These are phyloP conservation scores for Microbotryomycetes sp. DNA, from an alignment of 1,284 basidiomycete genomes.

Conservation along the genomic window DNA sequence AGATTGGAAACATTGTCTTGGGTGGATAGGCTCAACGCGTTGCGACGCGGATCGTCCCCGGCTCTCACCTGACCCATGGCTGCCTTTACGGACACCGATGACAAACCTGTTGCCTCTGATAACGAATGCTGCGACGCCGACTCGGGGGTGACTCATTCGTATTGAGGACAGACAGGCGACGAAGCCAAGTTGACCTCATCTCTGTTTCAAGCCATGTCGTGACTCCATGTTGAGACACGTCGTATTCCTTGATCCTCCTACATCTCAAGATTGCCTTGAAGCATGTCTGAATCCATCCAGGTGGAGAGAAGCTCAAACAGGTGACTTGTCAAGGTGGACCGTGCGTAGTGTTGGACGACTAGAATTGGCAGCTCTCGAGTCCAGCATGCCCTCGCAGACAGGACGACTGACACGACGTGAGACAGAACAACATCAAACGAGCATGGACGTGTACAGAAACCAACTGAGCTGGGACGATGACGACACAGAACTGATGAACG, in stretches of 20 bases:
- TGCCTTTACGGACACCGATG: constrained; percentile 38
- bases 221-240: background rate
- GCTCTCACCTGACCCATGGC: constrained; percentile 38
- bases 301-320: background rate
- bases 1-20: constrained; percentile 17
- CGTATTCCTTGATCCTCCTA: background rate
- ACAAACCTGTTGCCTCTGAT: constrained; percentile 34
- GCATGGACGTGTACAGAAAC: too few species aligned
- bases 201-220: too few species aligned
- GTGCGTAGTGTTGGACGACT: too few species aligned
- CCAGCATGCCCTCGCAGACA: too few species aligned
- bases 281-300: background rate
- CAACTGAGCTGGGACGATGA: too few species aligned
- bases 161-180: too few species aligned
- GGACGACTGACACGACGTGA: too few species aligned
- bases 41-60: background rate
- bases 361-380: too few species aligned
- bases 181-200: too few species aligned
- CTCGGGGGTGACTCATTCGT: constrained; percentile 8
- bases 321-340: too few species aligned
- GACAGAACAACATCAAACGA: too few species aligned
- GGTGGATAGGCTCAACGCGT: background rate
- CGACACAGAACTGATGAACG: too few species aligned
- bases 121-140: constrained; percentile 40
- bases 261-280: background rate